Evolutionary conservation across 768 basidiomycete species (phyloP).

Genomic region (Tulasnella sp.): DNA sequence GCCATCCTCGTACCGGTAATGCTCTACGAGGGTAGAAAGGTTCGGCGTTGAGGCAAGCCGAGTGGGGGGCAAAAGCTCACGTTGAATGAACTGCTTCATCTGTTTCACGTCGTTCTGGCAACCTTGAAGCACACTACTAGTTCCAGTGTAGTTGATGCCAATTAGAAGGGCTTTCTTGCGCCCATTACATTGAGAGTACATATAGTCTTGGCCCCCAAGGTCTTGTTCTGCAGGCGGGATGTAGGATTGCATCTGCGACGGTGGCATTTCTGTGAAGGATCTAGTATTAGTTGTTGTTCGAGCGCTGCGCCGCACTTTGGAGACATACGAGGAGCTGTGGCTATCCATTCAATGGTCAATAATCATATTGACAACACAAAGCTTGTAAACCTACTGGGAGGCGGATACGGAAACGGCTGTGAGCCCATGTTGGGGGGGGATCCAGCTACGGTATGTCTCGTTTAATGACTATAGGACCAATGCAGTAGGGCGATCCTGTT

Average conservation of each 20-base stretch:
- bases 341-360: too few species aligned
- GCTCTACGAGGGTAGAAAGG: constrained; percentile 28
- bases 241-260: constrained; percentile 40
- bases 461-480: too few species aligned
- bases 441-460: too few species aligned
- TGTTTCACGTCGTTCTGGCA: constrained; percentile 90
- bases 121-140: constrained; percentile 55
- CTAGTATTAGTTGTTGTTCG: too few species aligned
- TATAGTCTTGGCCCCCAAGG: constrained; percentile 40
- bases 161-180: constrained; percentile 82
- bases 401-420: too few species aligned
- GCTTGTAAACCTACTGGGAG: too few species aligned
- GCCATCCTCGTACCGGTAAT: constrained; percentile 56
- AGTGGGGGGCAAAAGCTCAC: constrained; percentile 28
- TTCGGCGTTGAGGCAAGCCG: constrained; percentile 22
- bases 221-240: constrained; percentile 21
- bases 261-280: constrained; percentile 24
- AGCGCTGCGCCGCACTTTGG: too few species aligned
- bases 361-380: too few species aligned
- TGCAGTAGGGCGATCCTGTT: too few species aligned
- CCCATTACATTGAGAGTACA: constrained; percentile 83
- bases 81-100: constrained; percentile 50
- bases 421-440: too few species aligned
- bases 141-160: constrained; percentile 79
- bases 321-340: too few species aligned